Base-by-base conservation (phyloP, 306 rosid genomes). In the Vigna angularis region DNA sequence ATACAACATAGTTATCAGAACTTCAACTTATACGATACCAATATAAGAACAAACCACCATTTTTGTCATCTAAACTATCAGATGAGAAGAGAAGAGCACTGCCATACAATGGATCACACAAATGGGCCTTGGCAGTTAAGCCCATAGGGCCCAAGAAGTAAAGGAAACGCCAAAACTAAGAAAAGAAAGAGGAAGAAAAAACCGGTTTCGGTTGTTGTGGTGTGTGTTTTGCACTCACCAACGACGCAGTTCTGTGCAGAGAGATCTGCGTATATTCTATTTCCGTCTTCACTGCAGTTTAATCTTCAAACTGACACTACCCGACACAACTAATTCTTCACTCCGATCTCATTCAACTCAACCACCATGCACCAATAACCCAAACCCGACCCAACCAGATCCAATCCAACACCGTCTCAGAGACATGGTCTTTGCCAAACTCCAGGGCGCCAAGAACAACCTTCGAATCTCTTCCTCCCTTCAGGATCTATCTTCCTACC, bases 381-480 rank as follows among this genome's bases (percentile, higher is more conserved):
- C 1, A 0, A 18, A 7, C 58, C 12, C 12, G 12, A 10, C 13
- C 62, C 12, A 28, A 30, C 20, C 32, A 11, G 73, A 67, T 67
- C 73, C 73, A 14, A 45, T 45, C 16, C 50, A 11, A 45, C 50
- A 45, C 14, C 52, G 11, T 12, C 26, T 11, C 20, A 30, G 15
- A 72, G 77, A 75, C 47, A 89, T 91, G 98, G 88, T 83, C 78
- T 86, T 91, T 74, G 85, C 83, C 81, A 79, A 89, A 68, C 61
- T 82, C 75, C 42, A 69, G 49, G 10, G 57, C 30, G 50, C 53
- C 57, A 87, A 90, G 61, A 90, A 70, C 84, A 82, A 78, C 76
- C 74, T 92, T 1, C 88, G 93, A 22, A 71, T 89, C 83, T 94
- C 96, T 1, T 85, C 97, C 2, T 94, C 97, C 66, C 98, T 94